Evolutionary conservation across 805 yeast species (phyloP).

Genomic region (Zygoascus tannicola): DNA sequence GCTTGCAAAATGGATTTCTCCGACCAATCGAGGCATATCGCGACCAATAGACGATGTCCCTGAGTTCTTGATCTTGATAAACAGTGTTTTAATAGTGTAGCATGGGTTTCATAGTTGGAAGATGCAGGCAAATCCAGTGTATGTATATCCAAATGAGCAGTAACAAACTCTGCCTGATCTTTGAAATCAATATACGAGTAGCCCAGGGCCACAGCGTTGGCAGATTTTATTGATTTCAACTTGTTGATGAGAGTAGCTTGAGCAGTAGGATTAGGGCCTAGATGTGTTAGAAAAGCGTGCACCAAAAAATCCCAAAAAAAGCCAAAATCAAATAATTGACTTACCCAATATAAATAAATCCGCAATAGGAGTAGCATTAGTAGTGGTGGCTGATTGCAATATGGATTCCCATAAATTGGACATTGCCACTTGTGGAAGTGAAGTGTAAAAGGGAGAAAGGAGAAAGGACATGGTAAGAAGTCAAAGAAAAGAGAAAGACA

Average conservation of each 20-base stretch:
- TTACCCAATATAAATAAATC: conserved; percentile 1
- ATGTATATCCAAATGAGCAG: conserved; percentile 16
- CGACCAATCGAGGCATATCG: conserved; percentile 13
- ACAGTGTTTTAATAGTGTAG: conserved; percentile 12
- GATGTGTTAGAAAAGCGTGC: too few species aligned
- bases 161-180: conserved; percentile 19
- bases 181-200: conserved; percentile 21
- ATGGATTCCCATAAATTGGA: neutral
- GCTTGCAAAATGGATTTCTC: conserved; percentile 4
- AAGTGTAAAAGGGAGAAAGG: neutral
- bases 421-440: neutral
- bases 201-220: conserved; percentile 20
- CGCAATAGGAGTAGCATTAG: neutral
- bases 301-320: neutral
- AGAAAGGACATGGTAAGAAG: neutral
- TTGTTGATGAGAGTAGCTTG: conserved; percentile 3
- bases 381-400: neutral
- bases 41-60: conserved; percentile 5
- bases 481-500: neutral
- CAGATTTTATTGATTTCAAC: conserved; percentile 1
- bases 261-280: conserved; percentile 4
- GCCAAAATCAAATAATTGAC: neutral
- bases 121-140: conserved; percentile 12
- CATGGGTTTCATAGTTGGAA: conserved; percentile 7
- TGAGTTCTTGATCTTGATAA: conserved; percentile 6